Evolutionary conservation across 2,329 filamentous ascomycete genomes (phyloP).

Genomic region (Fusarium dimerum): DNA sequence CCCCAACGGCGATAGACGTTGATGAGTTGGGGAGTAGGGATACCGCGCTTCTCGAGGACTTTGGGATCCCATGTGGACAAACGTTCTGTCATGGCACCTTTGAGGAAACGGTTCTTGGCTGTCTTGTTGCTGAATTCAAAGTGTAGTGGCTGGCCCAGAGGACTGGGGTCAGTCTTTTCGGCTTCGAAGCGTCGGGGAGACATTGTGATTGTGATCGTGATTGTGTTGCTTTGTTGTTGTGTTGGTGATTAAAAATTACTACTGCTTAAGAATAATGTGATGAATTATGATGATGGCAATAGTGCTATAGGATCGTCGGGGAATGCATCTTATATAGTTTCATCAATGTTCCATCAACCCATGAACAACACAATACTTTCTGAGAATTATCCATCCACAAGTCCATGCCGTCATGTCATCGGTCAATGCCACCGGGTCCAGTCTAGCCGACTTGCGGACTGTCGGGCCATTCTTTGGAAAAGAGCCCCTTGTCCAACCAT

Average conservation of each 20-base stretch:
- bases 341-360: too few relatives aligned
- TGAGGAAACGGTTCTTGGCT: constrained; percentile 66
- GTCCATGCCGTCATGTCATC: too few relatives aligned
- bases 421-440: too few relatives aligned
- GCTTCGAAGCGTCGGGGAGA: neutral
- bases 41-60: constrained; percentile 49
- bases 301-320: too few relatives aligned
- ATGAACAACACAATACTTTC: too few relatives aligned
- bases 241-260: neutral
- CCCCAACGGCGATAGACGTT: constrained; percentile 63
- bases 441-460: too few relatives aligned
- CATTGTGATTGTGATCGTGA: neutral
- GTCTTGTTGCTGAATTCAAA: constrained; percentile 54
- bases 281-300: too few relatives aligned
- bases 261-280: too few relatives aligned
- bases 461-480: too few relatives aligned
- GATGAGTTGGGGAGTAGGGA: constrained; percentile 42
- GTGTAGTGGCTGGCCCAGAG: constrained; percentile 46
- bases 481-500: too few relatives aligned
- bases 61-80: constrained; percentile 61
- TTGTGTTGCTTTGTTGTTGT: neutral
- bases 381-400: too few relatives aligned
- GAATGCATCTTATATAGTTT: too few relatives aligned
- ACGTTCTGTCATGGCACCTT: constrained; percentile 67
- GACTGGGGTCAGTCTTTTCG: neutral